Percentiles rank a stretch among this genome's conserved stretches.
These are phyloP conservation scores for Setaria italica DNA, from an alignment of 202 grass and related monocot species.

Conservation along the genomic window DNA sequence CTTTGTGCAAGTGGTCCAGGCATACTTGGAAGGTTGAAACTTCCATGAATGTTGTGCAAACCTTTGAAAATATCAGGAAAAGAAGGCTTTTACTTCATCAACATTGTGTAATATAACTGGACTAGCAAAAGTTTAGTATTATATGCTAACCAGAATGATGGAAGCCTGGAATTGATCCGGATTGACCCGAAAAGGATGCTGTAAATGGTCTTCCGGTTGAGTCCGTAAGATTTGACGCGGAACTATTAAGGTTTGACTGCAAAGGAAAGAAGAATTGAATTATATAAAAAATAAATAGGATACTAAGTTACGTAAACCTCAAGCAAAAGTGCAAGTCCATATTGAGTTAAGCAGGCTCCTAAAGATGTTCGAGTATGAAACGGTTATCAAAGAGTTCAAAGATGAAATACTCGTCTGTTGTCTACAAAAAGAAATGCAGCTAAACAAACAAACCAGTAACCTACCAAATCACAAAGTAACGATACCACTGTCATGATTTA, in stretches of 20 bases:
- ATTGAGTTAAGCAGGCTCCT: slow-evolving; percentile 11
- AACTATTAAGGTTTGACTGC: slow-evolving; percentile 82
- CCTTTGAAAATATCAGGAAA: slow-evolving; percentile 51
- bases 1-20: slow-evolving; percentile 78
- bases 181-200: slow-evolving; percentile 77
- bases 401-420: not conserved
- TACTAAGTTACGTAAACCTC: slow-evolving; percentile 15
- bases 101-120: not conserved
- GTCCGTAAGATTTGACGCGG: slow-evolving; percentile 78
- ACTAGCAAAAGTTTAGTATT: slow-evolving; percentile 26
- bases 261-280: slow-evolving; percentile 38
- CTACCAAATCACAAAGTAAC: not conserved
- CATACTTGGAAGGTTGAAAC: slow-evolving; percentile 85
- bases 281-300: slow-evolving; percentile 1
- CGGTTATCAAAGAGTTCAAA: slow-evolving; percentile 2
- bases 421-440: slow-evolving; percentile 5
- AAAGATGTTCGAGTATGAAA: not conserved
- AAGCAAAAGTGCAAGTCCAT: slow-evolving; percentile 11
- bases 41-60: slow-evolving; percentile 86
- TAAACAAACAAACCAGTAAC: slow-evolving; percentile 28
- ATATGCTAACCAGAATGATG: slow-evolving; percentile 76
- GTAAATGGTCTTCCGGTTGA: slow-evolving; percentile 77
- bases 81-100: slow-evolving; percentile 16
- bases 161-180: slow-evolving; percentile 74
- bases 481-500: not conserved